Conservation (phyloP, 495 filamentous ascomycete species). For the Letharia lupina region DNA sequence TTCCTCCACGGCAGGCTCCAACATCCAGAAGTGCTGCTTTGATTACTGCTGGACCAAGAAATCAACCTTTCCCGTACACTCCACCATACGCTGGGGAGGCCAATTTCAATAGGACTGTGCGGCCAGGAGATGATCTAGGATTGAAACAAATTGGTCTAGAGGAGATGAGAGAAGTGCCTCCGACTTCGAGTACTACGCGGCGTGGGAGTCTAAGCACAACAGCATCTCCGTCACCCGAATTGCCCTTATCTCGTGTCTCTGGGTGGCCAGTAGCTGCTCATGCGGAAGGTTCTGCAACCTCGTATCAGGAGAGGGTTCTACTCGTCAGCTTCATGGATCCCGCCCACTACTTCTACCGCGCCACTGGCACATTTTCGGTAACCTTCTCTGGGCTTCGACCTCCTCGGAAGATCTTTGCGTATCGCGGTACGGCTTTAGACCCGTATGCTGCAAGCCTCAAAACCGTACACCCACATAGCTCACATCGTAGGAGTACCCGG, state of each 20-base stretch:
- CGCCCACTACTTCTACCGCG: conserved; percentile 34
- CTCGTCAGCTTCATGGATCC: conserved; percentile 36
- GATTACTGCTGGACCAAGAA: background rate
- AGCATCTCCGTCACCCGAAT: background rate
- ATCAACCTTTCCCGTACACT: background rate
- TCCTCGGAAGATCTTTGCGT: background rate
- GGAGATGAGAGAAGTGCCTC: background rate
- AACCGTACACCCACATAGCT: background rate
- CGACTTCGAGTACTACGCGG: background rate
- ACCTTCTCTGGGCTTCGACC: conserved; percentile 18
- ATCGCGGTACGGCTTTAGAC: background rate
- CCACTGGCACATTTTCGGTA: conserved; percentile 39
- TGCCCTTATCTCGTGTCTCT: background rate
- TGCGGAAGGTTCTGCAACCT: background rate
- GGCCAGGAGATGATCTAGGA: background rate
- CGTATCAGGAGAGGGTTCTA: background rate
- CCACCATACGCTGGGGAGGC: background rate
- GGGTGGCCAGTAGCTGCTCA: background rate
- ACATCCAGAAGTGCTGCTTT: background rate
- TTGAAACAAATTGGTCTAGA: background rate
- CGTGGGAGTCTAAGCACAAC: background rate
- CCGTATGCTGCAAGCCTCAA: background rate
- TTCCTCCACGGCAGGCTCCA: background rate
- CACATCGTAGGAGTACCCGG: background rate
- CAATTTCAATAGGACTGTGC: background rate